Conservation (phyloP, 2,329 filamentous ascomycete species). For the Colletotrichum cuscutae region DNA sequence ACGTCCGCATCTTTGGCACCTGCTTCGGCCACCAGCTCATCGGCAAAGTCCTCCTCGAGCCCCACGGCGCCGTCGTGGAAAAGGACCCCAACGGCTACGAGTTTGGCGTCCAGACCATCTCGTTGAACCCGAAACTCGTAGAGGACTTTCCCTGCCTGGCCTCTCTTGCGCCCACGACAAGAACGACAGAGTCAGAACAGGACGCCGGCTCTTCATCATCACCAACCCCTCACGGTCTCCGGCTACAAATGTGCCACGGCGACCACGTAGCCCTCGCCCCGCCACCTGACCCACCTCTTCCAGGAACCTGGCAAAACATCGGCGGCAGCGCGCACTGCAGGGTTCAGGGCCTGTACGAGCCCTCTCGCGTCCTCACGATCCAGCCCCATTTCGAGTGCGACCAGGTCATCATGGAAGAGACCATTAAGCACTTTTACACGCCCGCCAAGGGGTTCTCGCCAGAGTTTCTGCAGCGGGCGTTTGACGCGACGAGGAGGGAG, state of each 20-base stretch:
- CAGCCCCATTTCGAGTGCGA: slow-evolving; percentile 62
- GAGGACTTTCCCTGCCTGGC: slow-evolving; percentile 51
- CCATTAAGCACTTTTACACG: slow-evolving; percentile 25
- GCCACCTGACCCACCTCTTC: slow-evolving; percentile 40
- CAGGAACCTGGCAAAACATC: slow-evolving; percentile 50
- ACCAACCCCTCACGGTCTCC: slow-evolving; percentile 21
- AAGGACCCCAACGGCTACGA: slow-evolving; percentile 56
- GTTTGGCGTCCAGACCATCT: slow-evolving; percentile 53
- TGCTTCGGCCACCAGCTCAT: slow-evolving; percentile 63
- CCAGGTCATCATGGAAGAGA: slow-evolving; percentile 49
- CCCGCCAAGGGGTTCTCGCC: slow-evolving; percentile 16
- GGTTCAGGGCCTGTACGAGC: slow-evolving; percentile 55
- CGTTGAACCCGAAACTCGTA: slow-evolving; percentile 51
- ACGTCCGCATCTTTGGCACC: slow-evolving; percentile 52
- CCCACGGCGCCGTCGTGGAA: slow-evolving; percentile 41
- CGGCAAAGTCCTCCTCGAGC: slow-evolving; percentile 49
- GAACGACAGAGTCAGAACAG: neutral
- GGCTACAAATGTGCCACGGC: slow-evolving; percentile 61
- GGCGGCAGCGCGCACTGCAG: slow-evolving; percentile 52
- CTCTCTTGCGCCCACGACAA: neutral
- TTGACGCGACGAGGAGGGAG: slow-evolving; percentile 9
- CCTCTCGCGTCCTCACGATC: slow-evolving; percentile 51
- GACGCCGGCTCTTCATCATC: too few species aligned
- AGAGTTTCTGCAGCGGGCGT: slow-evolving; percentile 7
- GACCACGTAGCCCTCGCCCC: slow-evolving; percentile 45